These are phyloP conservation scores for Pleurotus citrinopileatus DNA, from an alignment of 768 basidiomycete species.

Conservation along the genomic window DNA sequence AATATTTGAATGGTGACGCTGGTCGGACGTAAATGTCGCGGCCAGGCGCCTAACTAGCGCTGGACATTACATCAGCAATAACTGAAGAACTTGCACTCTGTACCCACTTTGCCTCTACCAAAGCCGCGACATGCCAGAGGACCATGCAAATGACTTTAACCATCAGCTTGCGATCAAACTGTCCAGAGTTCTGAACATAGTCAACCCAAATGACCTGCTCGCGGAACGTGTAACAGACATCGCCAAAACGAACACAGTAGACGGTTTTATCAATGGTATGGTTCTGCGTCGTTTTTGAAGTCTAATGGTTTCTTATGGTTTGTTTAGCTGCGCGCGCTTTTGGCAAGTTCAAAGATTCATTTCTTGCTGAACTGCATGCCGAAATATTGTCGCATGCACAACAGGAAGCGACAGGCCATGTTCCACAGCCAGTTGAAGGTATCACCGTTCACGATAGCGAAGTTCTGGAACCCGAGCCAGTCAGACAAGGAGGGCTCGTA, in stretches of 20 bases:
- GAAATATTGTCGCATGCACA: conserved; percentile 73
- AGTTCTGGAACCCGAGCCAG: conserved; percentile 76
- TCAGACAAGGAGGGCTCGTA: conserved; percentile 77
- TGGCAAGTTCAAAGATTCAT: conserved; percentile 82
- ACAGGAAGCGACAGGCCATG: conserved; percentile 54
- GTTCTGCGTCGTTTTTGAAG: not conserved
- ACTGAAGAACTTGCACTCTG: not conserved
- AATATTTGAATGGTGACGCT: too few relatives aligned
- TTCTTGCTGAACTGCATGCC: conserved; percentile 73
- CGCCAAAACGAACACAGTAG: conserved; percentile 62
- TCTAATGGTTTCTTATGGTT: not conserved
- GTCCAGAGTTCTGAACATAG: conserved; percentile 72
- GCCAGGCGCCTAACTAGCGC: too few relatives aligned
- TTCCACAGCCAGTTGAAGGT: conserved; percentile 63
- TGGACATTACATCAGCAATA: not conserved
- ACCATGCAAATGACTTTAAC: conserved; percentile 39
- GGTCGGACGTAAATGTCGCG: too few relatives aligned
- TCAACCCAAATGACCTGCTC: conserved; percentile 83
- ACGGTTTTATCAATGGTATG: conserved; percentile 69
- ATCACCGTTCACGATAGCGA: conserved; percentile 80
- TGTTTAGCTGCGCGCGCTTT: conserved; percentile 71
- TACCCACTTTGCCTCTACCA: too few relatives aligned
- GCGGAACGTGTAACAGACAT: conserved; percentile 79
- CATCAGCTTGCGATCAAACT: conserved; percentile 77
- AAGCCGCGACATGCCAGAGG: conserved; percentile 4